phyloP scores from a whole-genome alignment of 139 green algal species.

The Pleodorina starrii region DNA sequence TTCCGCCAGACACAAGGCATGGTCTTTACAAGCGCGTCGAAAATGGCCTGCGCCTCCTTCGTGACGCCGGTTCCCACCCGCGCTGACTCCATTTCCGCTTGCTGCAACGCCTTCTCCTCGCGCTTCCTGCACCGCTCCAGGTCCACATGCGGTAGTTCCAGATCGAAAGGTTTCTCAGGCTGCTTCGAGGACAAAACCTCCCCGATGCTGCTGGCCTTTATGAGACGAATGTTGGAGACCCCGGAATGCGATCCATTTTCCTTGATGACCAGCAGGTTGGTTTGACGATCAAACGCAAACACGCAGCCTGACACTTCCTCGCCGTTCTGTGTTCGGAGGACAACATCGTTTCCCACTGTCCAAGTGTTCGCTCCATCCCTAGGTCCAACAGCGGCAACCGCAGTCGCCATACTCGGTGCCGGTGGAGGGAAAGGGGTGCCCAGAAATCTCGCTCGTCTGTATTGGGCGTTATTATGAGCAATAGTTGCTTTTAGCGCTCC shows the following conservation, averaged over 20 bases:
- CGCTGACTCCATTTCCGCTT: constrained; percentile 78
- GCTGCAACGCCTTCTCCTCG: constrained; percentile 79
- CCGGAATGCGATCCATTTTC: constrained; percentile 66
- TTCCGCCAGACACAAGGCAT: constrained; percentile 83
- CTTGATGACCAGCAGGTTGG: constrained; percentile 67
- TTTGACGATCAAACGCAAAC: constrained; percentile 68
- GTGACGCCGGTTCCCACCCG: constrained; percentile 86
- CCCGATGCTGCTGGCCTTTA: constrained; percentile 47
- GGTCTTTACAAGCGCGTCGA: constrained; percentile 89
- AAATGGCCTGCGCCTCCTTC: constrained; percentile 82
- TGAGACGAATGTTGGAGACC: constrained; percentile 64
- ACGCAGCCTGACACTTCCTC: constrained; percentile 70
- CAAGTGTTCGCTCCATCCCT: constrained; percentile 17
- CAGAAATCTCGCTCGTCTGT: no score
- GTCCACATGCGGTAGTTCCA: constrained; percentile 78
- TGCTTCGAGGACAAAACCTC: constrained; percentile 36
- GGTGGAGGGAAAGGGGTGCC: no score
- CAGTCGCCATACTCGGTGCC: neutral
- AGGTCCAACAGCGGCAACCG: neutral
- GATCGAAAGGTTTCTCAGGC: constrained; percentile 45
- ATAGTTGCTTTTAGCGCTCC: no score
- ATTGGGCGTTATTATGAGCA: no score
- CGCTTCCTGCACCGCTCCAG: constrained; percentile 65
- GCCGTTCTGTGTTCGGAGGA: constrained; percentile 30
- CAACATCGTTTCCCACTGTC: constrained; percentile 38